Conservation (phyloP, 257 asterid species). For the Nicotiana benthamiana region DNA sequence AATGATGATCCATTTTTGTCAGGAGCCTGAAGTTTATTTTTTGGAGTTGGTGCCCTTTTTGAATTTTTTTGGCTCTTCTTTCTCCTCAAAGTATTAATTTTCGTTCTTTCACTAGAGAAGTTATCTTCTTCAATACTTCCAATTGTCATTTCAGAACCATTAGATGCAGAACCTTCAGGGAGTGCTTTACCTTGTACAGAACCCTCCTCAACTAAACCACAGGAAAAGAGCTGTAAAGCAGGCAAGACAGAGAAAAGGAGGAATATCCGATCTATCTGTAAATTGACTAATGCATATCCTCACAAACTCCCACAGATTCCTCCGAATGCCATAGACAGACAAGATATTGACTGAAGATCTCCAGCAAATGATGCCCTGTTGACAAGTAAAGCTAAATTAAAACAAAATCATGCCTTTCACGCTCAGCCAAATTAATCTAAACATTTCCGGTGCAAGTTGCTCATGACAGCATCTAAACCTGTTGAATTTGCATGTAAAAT, state of each 20-base stretch:
- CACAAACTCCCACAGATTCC: constrained; percentile 91
- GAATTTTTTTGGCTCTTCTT: constrained; percentile 52
- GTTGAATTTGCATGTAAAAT: not conserved
- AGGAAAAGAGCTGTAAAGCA: constrained; percentile 71
- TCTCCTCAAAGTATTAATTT: constrained; percentile 34
- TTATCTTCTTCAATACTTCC: constrained; percentile 24
- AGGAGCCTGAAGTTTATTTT: constrained; percentile 22
- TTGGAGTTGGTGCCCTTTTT: constrained; percentile 19
- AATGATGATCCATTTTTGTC: constrained; percentile 33
- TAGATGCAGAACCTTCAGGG: constrained; percentile 27
- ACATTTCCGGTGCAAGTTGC: not conserved
- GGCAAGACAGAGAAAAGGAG: constrained; percentile 67
- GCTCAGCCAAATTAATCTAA: not conserved
- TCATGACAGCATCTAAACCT: not conserved
- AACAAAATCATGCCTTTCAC: not conserved
- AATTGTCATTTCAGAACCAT: constrained; percentile 31
- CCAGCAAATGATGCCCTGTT: constrained; percentile 92
- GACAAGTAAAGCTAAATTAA: constrained; percentile 17
- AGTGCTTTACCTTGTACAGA: constrained; percentile 24
- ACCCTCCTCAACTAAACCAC: constrained; percentile 69
- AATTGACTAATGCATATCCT: constrained; percentile 62
- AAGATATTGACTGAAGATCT: constrained; percentile 92
- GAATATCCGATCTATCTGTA: constrained; percentile 55
- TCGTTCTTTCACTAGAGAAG: constrained; percentile 28
- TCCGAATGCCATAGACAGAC: constrained; percentile 98